A percentile compares a stretch with the other conserved stretches of the same genome.
These are phyloP conservation scores for Iris pallida DNA, from an alignment of 116 monocot species.

Conservation along the genomic window DNA sequence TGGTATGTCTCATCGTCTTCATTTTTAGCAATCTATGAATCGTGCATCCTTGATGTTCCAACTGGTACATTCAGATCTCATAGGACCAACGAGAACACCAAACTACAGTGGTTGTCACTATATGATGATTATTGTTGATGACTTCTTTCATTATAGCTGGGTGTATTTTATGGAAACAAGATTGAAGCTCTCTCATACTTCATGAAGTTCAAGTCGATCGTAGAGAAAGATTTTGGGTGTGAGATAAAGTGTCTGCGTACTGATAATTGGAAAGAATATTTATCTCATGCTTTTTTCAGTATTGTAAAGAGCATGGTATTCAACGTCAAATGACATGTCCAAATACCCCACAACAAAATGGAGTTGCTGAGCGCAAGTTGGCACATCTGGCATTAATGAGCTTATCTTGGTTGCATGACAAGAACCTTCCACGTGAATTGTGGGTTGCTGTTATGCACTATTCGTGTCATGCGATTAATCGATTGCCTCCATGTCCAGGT, in stretches of 20 bases:
- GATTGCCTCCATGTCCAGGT: not conserved
- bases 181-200: not conserved
- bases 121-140: not conserved
- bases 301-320: not conserved
- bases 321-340: conserved; percentile 4
- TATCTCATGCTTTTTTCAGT: not conserved
- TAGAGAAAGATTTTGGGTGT: conserved; percentile 3
- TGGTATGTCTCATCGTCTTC: not conserved
- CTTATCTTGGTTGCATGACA: not conserved
- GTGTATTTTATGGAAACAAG: not conserved
- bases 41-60: not conserved
- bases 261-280: conserved; percentile 4
- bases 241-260: not conserved
- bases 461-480: not conserved
- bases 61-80: not conserved
- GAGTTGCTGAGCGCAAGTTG: conserved; percentile 2
- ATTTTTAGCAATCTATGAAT: not conserved
- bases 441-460: not conserved
- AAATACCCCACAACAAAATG: not conserved
- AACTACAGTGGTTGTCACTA: conserved; percentile 2
- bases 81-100: not conserved
- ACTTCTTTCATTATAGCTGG: not conserved
- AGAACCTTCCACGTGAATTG: not conserved
- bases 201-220: not conserved
- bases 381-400: not conserved